Conservation (phyloP, 1,139 yeast genomes). For the Zygosaccharomyces pseudobailii region DNA sequence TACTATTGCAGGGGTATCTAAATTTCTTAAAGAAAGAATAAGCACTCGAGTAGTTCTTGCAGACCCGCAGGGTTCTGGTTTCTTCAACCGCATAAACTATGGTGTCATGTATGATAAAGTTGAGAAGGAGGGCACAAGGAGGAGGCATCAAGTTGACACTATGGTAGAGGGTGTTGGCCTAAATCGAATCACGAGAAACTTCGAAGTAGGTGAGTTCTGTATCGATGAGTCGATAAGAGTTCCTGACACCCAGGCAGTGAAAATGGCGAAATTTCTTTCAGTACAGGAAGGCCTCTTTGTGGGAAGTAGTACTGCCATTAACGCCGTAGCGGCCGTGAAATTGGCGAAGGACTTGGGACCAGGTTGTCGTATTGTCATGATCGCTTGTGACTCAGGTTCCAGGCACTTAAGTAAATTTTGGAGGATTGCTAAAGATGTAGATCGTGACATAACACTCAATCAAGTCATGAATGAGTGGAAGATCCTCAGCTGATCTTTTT, state of each 20-base stretch:
- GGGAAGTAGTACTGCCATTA: conserved; percentile 89
- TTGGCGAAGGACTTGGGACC: conserved; percentile 54
- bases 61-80: conserved; percentile 95
- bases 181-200: conserved; percentile 79
- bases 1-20: conserved; percentile 62
- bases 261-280: conserved; percentile 82
- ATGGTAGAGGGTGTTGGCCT: conserved; percentile 91
- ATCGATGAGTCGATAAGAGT: conserved; percentile 82
- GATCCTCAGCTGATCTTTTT: neutral
- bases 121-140: conserved; percentile 87
- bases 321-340: conserved; percentile 83
- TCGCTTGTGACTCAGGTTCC: conserved; percentile 89
- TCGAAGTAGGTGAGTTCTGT: conserved; percentile 59
- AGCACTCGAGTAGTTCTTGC: conserved; percentile 57
- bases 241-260: conserved; percentile 70
- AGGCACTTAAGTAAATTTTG: conserved; percentile 90
- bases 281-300: conserved; percentile 83
- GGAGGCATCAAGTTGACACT: conserved; percentile 96
- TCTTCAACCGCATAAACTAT: conserved; percentile 73
- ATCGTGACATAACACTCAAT: conserved; percentile 31
- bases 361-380: conserved; percentile 73
- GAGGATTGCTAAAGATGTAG: conserved; percentile 53
- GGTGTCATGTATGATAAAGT: conserved; percentile 92
- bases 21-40: conserved; percentile 54
- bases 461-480: conserved; percentile 19